Evolutionary conservation across 2,329 filamentous ascomycete species (phyloP).

Genomic region (Trichoderma sp.): DNA sequence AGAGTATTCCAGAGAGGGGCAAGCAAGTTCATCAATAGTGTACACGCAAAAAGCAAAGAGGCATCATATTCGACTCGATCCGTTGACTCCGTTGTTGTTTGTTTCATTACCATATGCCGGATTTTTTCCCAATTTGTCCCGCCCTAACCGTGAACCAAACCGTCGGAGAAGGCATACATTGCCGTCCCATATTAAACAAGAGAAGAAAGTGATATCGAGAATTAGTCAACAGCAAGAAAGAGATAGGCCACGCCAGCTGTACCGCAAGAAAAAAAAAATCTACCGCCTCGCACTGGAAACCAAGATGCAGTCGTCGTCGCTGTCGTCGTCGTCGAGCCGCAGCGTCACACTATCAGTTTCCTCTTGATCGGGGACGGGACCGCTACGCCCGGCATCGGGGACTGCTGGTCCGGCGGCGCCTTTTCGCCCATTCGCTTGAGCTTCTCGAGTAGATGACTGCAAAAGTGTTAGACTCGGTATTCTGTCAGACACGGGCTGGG

Average conservation of each 20-base stretch:
- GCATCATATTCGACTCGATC: too few species aligned
- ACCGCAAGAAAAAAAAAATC: background rate
- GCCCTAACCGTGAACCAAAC: too few species aligned
- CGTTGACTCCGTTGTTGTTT: too few species aligned
- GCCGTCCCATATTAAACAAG: background rate
- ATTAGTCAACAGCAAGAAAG: background rate
- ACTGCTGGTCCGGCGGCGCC: constrained; percentile 39
- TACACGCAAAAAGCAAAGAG: too few species aligned
- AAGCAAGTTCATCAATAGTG: too few species aligned
- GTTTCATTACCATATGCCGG: too few species aligned
- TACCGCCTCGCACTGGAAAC: background rate
- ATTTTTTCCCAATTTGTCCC: too few species aligned
- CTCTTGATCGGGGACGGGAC: constrained; percentile 51
- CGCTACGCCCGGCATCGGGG: constrained; percentile 39
- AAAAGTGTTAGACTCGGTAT: constrained; percentile 39
- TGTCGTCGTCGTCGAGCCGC: constrained; percentile 14
- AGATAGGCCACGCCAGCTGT: background rate
- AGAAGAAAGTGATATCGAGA: background rate
- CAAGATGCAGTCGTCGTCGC: background rate
- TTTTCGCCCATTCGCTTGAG: constrained; percentile 52
- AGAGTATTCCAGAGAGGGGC: too few species aligned
- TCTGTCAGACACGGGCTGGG: constrained; percentile 36
- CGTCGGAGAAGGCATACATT: too few species aligned
- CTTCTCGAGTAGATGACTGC: constrained; percentile 59
- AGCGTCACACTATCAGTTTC: constrained; percentile 44